Evolutionary conservation across 2,329 filamentous ascomycete genomes (phyloP), one percentile per base, ranked within the genome.

Genomic region (Trichoderma arundinaceum): DNA sequence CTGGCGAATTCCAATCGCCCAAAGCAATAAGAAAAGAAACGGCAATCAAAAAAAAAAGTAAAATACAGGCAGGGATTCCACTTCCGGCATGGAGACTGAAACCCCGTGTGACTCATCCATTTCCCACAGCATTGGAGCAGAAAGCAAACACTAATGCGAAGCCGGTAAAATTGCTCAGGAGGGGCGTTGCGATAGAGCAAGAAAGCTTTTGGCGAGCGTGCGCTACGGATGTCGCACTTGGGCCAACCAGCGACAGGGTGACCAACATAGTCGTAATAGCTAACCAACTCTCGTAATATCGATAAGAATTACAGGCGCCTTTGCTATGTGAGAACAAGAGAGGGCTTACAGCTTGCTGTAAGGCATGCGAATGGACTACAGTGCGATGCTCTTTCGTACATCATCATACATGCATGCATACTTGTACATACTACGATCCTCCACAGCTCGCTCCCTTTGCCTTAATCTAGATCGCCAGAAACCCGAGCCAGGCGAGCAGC

Each of bases 71-170:
- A 69, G 60, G 67, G 59, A 60, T 64, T 33, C 19, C 56, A 54
- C 53, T 49, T 52, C 38, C 49, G 62, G 59, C 56, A 48, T 67
- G 58, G 52, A 46, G 41, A 66, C 57, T 68, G 65, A 69, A 69
- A 71, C 69, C 46, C 54, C 46, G 66, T 70, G 66, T 71, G 70
- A 71, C 70, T 71, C 70, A 71, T 68, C 19, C 32, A 49, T 44
- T 53, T 41, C 43, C 38, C 39, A 52, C 61, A 52, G 17, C n/a
- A 56, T 32, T 49, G 32, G 52, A 62, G 58, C 62, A 60, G 51
- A 32, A 63, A 67, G 68, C 56, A 67, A 64, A 67, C 43, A 64
- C 58, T 66, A 68, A 65, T 66, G 39, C 67, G 39, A 54, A 65
- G 63, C 49, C 35, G 58, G 46, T 28, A 65, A 54, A 64, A 64